Base-by-base conservation (phyloP, 2,329 filamentous ascomycete genomes). In the Teratosphaeriaceae sp. region DNA sequence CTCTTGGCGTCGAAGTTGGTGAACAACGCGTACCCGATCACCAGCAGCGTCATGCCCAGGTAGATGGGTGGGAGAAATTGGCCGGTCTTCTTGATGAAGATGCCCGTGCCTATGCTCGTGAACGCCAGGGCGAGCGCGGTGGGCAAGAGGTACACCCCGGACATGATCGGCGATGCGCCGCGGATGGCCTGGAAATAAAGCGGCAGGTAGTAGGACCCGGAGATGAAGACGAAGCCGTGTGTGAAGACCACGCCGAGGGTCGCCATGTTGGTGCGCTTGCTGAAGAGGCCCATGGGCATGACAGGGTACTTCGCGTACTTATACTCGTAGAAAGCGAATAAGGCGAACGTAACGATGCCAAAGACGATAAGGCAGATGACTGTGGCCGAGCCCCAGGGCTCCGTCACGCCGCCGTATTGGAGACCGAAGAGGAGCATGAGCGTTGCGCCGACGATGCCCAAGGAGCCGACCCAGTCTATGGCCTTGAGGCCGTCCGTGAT, bases 381-480 rank as follows among this genome's bases (percentile, higher is more conserved):
- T 1, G 78, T 82, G 1, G 84, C 72, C 0, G 84, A 89, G 40
- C 67, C 65, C 88, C 88, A 94, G 1, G 88, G 83, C 50, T 78
- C 79, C 18, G 73, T 72, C 40, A 88, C 76, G 38, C 87, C 88
- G 42, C 88, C 89, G 48, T 90, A 87, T 58, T 94, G 84, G 9
- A 95, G 76, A 0, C 88, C 89, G 31, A 95, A 79, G 3, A 95
- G 77, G 51, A 94, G 73, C 85, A 94, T 90, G 16, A 94, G 71
- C 0, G 85, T 89, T 16, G 83, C 86, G 31, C 84, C 84, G 19
- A 89, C 75, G 59, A 94, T 78, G 22, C 75, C 67, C 9, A 83
- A 42, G 1, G 75, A 79, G 1, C 84, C 85, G 5, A 76, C 53
- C 79, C 79, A 83, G 61, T 82, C 79, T 47, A 83, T 78, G 0